These are phyloP conservation scores for Botryotinia globosa DNA, from an alignment of 2,329 filamentous ascomycete genomes.

Conservation along the genomic window DNA sequence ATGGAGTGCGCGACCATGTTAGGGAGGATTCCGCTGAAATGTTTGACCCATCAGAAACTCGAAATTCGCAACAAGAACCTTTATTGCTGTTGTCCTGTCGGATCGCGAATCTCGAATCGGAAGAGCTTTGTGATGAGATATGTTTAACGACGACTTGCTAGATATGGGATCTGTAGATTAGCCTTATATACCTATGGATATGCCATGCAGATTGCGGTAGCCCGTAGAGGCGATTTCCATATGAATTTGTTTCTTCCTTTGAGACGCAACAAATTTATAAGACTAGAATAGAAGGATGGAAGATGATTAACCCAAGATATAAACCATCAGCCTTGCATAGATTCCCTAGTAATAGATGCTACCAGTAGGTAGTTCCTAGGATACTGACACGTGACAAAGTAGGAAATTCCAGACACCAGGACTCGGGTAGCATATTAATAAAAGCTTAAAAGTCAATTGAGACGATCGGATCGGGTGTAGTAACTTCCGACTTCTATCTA, in stretches of 20 bases:
- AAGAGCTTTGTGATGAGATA: background rate
- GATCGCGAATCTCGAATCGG: background rate
- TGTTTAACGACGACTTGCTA: background rate
- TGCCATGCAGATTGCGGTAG: background rate
- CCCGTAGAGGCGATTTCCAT: too few relatives aligned
- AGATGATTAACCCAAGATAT: background rate
- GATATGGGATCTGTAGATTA: background rate
- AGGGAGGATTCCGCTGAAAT: background rate
- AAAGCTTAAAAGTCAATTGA: background rate
- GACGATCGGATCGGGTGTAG: background rate
- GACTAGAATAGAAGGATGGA: background rate
- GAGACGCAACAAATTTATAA: background rate
- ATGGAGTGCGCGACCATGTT: background rate
- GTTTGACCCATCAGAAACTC: background rate
- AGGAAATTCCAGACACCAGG: background rate
- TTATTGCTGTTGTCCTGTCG: background rate
- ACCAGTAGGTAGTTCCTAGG: background rate
- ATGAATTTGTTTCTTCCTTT: background rate
- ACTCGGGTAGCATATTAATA: background rate
- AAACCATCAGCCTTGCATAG: constrained; percentile 9
- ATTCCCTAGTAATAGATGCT: background rate
- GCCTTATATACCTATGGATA: background rate
- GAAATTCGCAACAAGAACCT: background rate
- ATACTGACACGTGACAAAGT: background rate
- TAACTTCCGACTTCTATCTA: background rate